phyloP scores from a whole-genome alignment of 768 basidiomycete species.

The Termitomyces sp. region DNA sequence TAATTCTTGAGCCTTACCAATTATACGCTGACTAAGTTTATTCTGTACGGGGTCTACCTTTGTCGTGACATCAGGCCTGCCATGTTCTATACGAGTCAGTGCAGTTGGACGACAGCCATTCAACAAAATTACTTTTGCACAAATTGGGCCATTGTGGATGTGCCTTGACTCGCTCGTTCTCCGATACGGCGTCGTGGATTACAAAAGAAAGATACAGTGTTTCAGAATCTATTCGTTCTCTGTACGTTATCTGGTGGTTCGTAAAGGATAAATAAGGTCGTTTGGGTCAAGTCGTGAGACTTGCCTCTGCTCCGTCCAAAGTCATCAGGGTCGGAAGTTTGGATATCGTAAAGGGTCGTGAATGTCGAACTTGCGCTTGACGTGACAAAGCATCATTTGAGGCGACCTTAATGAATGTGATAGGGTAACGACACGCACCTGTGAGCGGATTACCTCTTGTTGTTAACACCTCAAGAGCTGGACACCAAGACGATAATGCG shows the following conservation, averaged over 20 bases:
- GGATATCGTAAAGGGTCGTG: constrained; percentile 62
- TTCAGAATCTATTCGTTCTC: constrained; percentile 78
- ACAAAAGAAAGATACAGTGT: constrained; percentile 75
- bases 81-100: constrained; percentile 44
- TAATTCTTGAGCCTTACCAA: constrained; percentile 37
- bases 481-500: constrained; percentile 63
- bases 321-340: constrained; percentile 54
- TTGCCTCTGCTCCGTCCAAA: constrained; percentile 63
- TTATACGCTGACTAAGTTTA: constrained; percentile 56
- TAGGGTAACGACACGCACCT: constrained; percentile 33
- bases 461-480: constrained; percentile 54
- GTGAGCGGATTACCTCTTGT: constrained; percentile 62
- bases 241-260: constrained; percentile 50
- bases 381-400: constrained; percentile 24
- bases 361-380: constrained; percentile 28
- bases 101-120: constrained; percentile 2
- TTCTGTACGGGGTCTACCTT: constrained; percentile 28
- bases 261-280: constrained; percentile 3
- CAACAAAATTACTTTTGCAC: constrained; percentile 44
- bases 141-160: constrained; percentile 67
- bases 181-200: constrained; percentile 36
- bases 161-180: constrained; percentile 35
- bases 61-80: constrained; percentile 37
- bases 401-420: constrained; percentile 1
- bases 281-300: constrained; percentile 1